A percentile compares a stretch with the other conserved stretches of the same genome.
Evolutionary conservation across 306 rosid genomes (phyloP).

Genomic region (Cucumis cinereus): DNA sequence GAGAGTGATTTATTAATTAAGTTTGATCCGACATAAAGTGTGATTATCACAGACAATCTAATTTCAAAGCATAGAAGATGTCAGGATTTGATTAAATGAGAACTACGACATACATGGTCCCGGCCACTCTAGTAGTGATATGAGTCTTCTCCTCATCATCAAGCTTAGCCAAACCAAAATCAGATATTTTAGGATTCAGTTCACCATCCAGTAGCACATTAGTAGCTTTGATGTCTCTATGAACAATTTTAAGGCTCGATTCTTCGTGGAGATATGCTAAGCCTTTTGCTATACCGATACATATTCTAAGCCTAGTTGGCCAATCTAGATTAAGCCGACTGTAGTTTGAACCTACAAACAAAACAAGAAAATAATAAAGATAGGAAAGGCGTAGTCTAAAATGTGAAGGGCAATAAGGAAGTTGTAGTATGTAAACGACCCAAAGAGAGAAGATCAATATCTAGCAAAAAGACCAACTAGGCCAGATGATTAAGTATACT

Average conservation of each 20-base stretch:
- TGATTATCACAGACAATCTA: background rate
- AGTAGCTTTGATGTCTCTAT: conserved; percentile 69
- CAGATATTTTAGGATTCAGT: conserved; percentile 63
- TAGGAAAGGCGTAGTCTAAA: background rate
- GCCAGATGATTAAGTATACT: background rate
- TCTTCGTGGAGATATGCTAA: conserved; percentile 67
- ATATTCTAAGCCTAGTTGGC: conserved; percentile 48
- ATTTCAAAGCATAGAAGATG: background rate
- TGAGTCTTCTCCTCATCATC: conserved; percentile 60
- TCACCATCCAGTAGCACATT: conserved; percentile 53
- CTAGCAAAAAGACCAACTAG: background rate
- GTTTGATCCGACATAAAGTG: background rate
- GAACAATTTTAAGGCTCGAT: conserved; percentile 59
- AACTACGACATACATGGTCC: conserved; percentile 47
- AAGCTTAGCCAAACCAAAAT: conserved; percentile 70
- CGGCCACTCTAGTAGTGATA: conserved; percentile 64
- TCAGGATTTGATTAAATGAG: background rate
- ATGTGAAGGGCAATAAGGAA: background rate
- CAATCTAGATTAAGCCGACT: conserved; percentile 31
- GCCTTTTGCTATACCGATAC: conserved; percentile 71
- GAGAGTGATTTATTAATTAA: background rate
- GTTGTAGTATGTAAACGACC: background rate
- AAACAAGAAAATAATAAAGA: background rate
- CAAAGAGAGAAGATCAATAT: background rate
- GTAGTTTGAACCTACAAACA: conserved; percentile 20